A percentile compares a stretch with the other conserved stretches of the same genome.
Conservation (phyloP, 495 filamentous ascomycete species). For the Aspergillus heteromorphus region DNA sequence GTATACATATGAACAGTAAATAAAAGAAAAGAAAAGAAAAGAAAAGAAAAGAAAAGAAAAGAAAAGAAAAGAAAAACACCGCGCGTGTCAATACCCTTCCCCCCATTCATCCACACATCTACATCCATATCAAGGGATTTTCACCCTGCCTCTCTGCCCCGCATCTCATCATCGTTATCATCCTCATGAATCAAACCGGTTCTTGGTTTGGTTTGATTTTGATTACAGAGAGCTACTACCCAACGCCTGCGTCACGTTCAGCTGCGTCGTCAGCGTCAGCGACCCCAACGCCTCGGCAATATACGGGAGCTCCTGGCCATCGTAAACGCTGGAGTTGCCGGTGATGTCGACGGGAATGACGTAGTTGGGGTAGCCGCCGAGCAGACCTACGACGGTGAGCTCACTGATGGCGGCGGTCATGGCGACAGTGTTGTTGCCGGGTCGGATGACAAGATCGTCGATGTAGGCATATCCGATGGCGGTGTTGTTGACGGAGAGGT, state of each 20-base stretch:
- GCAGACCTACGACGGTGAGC: conserved; percentile 35
- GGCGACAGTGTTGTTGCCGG: conserved; percentile 54
- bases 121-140: too few species aligned
- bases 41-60: too few species aligned
- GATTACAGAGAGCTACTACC: neutral
- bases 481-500: conserved; percentile 47
- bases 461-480: conserved; percentile 52
- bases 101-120: too few species aligned
- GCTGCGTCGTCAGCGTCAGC: conserved; percentile 30
- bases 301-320: conserved; percentile 57
- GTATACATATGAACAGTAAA: too few species aligned
- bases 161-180: too few species aligned
- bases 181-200: too few species aligned
- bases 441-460: conserved; percentile 51
- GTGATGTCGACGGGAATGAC: conserved; percentile 55
- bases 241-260: conserved; percentile 41
- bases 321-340: conserved; percentile 52
- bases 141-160: too few species aligned
- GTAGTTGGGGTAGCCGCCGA: conserved; percentile 47
- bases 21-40: too few species aligned
- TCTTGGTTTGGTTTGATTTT: neutral
- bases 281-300: conserved; percentile 47
- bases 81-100: too few species aligned
- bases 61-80: too few species aligned
- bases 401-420: conserved; percentile 53